Percentiles rank a stretch among this genome's conserved stretches.
phyloP scores from a whole-genome alignment of 306 rosid genomes.

The Rosa lucieae region DNA sequence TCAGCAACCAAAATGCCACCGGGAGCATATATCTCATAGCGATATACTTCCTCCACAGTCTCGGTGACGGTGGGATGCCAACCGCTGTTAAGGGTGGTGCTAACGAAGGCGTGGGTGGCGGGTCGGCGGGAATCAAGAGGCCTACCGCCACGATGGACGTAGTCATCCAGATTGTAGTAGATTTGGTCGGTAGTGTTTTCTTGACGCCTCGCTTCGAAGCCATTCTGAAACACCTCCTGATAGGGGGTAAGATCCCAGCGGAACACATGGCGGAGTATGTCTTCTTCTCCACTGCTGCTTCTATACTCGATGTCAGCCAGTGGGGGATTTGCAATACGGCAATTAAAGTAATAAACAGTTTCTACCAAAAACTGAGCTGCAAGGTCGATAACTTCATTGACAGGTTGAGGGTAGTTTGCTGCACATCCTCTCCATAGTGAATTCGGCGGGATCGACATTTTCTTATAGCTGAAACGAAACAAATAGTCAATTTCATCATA shows the following conservation, averaged over 20 bases:
- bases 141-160: background rate
- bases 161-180: background rate
- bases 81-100: background rate
- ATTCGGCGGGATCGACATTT: too few species aligned
- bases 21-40: too few species aligned
- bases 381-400: too few species aligned
- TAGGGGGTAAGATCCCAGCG: background rate
- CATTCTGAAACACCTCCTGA: background rate
- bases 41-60: background rate
- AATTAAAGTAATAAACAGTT: too few species aligned
- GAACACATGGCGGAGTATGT: background rate
- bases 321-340: too few species aligned
- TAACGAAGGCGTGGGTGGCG: background rate
- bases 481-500: too few species aligned
- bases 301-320: background rate
- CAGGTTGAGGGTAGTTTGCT: too few species aligned
- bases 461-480: too few species aligned
- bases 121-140: background rate
- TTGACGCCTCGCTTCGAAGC: background rate
- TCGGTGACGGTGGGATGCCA: background rate
- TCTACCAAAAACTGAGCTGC: too few species aligned
- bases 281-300: background rate
- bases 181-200: background rate
- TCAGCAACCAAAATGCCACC: too few species aligned
- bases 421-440: too few species aligned